A percentile compares a stretch with the other conserved stretches of the same genome.
Conservation (phyloP, 2,329 filamentous ascomycete species). For the Neonectria coccinea region DNA sequence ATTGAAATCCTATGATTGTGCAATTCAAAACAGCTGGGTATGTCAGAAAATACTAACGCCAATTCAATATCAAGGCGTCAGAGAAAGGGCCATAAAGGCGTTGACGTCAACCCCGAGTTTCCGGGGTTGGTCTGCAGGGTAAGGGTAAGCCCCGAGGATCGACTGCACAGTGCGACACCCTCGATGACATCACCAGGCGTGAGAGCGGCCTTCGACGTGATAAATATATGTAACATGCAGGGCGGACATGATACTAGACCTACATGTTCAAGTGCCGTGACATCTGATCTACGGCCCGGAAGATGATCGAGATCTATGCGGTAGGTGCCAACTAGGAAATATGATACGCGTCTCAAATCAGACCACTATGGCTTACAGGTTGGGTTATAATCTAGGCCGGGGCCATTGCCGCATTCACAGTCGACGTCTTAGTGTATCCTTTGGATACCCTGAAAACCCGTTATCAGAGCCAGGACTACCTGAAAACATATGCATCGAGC, state of each 20-base stretch:
- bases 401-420: conserved; percentile 84
- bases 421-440: conserved; percentile 88
- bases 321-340: conserved; percentile 33
- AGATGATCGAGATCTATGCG: conserved; percentile 49
- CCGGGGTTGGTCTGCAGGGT: not conserved
- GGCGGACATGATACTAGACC: not conserved
- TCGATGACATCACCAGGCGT: conserved; percentile 29
- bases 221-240: conserved; percentile 3
- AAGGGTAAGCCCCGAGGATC: not conserved
- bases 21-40: not conserved
- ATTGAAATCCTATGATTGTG: not conserved
- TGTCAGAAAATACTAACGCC: not conserved
- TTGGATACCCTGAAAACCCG: conserved; percentile 92
- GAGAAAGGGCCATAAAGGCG: no score
- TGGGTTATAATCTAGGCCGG: conserved; percentile 71
- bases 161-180: conserved; percentile 17
- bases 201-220: not conserved
- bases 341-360: not conserved
- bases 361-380: conserved; percentile 29
- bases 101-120: conserved; percentile 4
- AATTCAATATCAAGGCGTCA: not conserved
- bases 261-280: not conserved
- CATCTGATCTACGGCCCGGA: conserved; percentile 9
- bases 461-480: conserved; percentile 82
- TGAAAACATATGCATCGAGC: conserved; percentile 70